Percentiles rank a stretch among this genome's conserved stretches.
Conservation (phyloP, 129 eudicot species). For the Erigeron canadensis region DNA sequence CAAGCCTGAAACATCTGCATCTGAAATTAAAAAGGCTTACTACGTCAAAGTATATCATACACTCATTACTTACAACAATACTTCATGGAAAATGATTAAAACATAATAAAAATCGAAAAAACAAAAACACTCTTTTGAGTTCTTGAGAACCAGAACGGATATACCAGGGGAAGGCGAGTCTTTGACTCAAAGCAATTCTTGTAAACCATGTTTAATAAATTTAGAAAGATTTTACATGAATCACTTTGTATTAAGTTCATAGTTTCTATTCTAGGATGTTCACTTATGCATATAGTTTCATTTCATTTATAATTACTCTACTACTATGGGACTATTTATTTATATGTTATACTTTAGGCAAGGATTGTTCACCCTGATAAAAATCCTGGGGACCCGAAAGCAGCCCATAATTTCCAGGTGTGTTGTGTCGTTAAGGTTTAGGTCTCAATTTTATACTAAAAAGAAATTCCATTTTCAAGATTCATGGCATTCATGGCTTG, state of each 20-base stretch:
- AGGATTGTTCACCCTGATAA: constrained; percentile 88
- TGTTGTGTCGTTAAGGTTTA: neutral
- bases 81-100: no score
- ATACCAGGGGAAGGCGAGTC: neutral
- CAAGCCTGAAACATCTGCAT: constrained; percentile 47
- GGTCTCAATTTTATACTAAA: neutral
- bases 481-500: constrained; percentile 12
- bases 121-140: no score
- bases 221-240: no score
- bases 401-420: constrained; percentile 84
- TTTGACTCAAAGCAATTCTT: neutral
- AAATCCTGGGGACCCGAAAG: constrained; percentile 82
- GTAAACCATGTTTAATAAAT: neutral
- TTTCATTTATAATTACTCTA: neutral
- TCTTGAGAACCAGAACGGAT: no score
- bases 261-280: neutral
- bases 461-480: neutral
- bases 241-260: neutral
- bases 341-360: constrained; percentile 51
- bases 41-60: constrained; percentile 55
- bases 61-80: neutral
- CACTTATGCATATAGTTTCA: neutral
- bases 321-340: constrained; percentile 5
- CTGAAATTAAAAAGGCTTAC: constrained; percentile 86
- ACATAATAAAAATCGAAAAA: no score